Evolutionary conservation across 176 grass and related monocot genomes (phyloP).

Genomic region (Echinochloa phyllopogon): DNA sequence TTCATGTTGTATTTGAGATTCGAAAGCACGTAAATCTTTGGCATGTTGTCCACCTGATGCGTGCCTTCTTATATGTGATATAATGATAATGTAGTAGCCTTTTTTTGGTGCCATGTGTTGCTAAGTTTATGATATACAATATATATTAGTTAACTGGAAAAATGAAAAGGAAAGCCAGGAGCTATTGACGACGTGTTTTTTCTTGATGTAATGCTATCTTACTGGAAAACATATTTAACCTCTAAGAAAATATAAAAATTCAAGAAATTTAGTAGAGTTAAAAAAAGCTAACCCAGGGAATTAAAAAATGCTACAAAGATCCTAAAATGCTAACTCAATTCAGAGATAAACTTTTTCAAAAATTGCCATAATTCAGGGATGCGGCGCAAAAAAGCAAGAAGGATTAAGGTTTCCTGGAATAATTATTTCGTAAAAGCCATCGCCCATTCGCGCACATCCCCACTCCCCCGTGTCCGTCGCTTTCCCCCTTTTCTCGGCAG

Average conservation of each 20-base stretch:
- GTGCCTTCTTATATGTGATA: neutral
- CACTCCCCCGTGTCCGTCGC: conserved; percentile 3
- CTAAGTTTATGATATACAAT: neutral
- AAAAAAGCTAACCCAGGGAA: neutral
- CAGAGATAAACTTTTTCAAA: neutral
- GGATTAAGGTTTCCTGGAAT: neutral
- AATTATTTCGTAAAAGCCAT: neutral
- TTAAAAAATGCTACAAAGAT: neutral
- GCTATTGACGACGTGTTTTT: neutral
- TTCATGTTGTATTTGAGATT: neutral
- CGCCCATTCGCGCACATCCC: neutral
- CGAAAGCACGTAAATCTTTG: neutral
- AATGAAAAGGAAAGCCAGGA: neutral
- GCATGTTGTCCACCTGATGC: neutral
- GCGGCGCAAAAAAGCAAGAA: neutral
- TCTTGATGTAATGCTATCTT: neutral
- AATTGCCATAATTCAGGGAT: neutral
- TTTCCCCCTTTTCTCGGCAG: neutral
- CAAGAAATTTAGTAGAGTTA: neutral
- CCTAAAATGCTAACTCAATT: neutral
- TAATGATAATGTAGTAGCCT: neutral
- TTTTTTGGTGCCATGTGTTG: neutral
- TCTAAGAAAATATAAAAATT: neutral
- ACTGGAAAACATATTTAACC: neutral
- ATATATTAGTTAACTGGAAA: neutral